phyloP scores from a whole-genome alignment of 106 monocot species.

The Xerophyta viscosa region DNA sequence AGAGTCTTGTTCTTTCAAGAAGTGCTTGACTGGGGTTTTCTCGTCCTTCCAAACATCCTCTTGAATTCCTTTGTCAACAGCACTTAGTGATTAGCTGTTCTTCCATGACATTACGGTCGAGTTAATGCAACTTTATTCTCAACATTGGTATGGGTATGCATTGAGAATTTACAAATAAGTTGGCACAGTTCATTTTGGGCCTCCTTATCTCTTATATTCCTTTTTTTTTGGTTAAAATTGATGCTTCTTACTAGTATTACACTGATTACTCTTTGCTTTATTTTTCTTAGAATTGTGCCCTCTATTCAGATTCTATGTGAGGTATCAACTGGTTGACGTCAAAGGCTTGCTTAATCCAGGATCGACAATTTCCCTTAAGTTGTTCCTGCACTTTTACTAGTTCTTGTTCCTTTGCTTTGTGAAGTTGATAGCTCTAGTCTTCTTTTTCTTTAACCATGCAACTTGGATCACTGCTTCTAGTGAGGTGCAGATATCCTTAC shows the following conservation, averaged over 20 bases:
- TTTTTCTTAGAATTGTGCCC: background rate
- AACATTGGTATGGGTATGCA: slow-evolving; percentile 24
- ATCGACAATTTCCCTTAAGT: background rate
- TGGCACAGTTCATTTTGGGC: background rate
- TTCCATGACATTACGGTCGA: slow-evolving; percentile 31
- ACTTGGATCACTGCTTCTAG: background rate
- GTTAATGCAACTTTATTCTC: slow-evolving; percentile 33
- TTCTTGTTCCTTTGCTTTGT: background rate
- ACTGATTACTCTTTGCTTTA: background rate
- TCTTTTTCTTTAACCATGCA: background rate
- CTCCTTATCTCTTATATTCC: too few relatives aligned
- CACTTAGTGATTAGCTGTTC: slow-evolving; percentile 35
- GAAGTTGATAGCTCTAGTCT: background rate
- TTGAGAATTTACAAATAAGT: background rate
- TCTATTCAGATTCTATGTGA: background rate
- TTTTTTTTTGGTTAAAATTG: too few relatives aligned
- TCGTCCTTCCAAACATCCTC: slow-evolving; percentile 37
- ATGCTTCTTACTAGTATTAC: too few relatives aligned
- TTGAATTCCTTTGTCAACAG: slow-evolving; percentile 49
- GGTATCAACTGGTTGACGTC: background rate
- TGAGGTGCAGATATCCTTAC: too few relatives aligned
- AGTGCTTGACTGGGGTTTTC: slow-evolving; percentile 42
- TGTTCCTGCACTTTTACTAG: background rate
- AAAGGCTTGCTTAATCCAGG: background rate
- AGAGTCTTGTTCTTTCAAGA: slow-evolving; percentile 26